Evolutionary conservation across 257 asterid genomes (phyloP), one percentile per base, ranked within the genome.

Genomic region (Solanum paucissectum): DNA sequence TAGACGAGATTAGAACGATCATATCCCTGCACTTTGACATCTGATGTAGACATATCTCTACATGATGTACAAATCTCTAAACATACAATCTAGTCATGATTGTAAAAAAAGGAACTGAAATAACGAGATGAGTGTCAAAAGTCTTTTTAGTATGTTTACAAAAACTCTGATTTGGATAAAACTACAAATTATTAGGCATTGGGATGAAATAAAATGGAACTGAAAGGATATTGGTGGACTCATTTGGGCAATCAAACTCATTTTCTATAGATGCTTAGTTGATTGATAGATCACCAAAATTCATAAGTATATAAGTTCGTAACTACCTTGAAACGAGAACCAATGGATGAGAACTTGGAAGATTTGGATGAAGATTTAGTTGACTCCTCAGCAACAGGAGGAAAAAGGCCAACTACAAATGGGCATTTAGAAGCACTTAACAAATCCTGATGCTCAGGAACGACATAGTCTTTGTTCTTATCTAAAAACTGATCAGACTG

Each of bases 381-480:
- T 81, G 95, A 88, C 88, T 97, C 99, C 88, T 97, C 99, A 55
- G 91, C 87, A 36, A 93, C 75, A 72, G 98, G 98, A 91, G 99
- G 99, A 89, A 97, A 97, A 49, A 97, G 94, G 83, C 92, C 98
- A 34, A 94, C 95, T 84, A 95, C 96, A 87, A 97, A 97, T 76
- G 98, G 71, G 92, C 99, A 97, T 88, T 90, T 97, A 87, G 99
- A 97, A 88, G 92, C 88, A 89, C 87, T 66, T 68, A 97, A 92
- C 94, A 97, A 88, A 91, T 96, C 99, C 90, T 95, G 99, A 92
- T 97, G 98, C 91, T 97, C 99, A 77, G 98, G 95, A 87, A 97
- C 98, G 49, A 97, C 98, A 89, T 95, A 97, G 88, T 97, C 99
- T 92, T 95, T 97, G 93, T 97, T 97, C 92, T 97, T 97, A 87